A percentile compares a stretch with the other conserved stretches of the same genome.
These are phyloP conservation scores for Vigna nakashimae DNA, from an alignment of 306 rosid species.

Conservation along the genomic window DNA sequence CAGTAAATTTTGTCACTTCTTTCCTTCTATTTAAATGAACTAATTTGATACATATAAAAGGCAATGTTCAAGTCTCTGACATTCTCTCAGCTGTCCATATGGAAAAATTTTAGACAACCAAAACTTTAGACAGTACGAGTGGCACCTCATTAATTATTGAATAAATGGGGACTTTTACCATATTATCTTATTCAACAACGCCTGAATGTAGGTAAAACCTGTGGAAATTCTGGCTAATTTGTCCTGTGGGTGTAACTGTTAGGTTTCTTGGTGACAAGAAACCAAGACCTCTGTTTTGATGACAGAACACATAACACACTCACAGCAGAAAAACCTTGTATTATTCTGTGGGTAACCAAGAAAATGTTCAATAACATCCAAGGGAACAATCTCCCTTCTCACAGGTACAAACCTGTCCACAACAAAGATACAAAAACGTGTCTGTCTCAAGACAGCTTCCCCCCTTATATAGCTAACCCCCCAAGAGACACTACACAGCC, in stretches of 20 bases:
- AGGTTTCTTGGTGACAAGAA: no score
- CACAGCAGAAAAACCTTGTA: no score
- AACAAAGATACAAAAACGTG: no score
- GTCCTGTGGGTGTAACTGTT: neutral
- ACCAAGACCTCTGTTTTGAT: no score
- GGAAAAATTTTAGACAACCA: constrained; percentile 9
- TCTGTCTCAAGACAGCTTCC: no score
- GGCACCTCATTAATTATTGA: neutral
- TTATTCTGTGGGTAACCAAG: no score
- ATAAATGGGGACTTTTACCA: neutral
- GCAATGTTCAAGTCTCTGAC: neutral
- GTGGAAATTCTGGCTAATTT: neutral
- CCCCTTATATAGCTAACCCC: no score
- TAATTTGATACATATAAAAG: constrained; percentile 18
- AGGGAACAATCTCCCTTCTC: no score
- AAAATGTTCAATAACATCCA: no score
- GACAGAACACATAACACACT: no score
- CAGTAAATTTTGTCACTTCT: constrained; percentile 21
- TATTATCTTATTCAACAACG: neutral
- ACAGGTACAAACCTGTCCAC: no score
- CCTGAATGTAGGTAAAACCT: neutral
- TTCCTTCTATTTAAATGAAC: neutral
- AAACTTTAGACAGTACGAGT: neutral
- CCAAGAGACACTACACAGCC: no score
- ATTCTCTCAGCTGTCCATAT: neutral